Percentiles rank a stretch among this genome's conserved stretches.
These are phyloP conservation scores for Aspergillus texensis DNA, from an alignment of 2,329 filamentous ascomycete genomes.

Conservation along the genomic window DNA sequence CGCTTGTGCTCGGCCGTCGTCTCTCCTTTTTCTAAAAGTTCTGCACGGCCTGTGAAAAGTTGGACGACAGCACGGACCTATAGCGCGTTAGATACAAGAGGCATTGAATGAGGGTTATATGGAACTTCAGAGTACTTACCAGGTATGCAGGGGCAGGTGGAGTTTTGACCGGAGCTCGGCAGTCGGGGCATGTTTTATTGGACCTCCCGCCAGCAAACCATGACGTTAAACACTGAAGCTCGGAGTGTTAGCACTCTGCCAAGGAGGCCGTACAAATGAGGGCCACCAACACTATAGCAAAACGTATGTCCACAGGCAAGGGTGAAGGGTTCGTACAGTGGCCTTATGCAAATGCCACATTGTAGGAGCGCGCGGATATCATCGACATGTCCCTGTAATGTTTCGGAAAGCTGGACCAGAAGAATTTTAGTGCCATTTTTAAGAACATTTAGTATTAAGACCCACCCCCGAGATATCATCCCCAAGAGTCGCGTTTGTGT, in stretches of 20 bases:
- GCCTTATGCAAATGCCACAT: slow-evolving; percentile 69
- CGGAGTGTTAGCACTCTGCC: slow-evolving; percentile 21
- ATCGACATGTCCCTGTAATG: slow-evolving; percentile 59
- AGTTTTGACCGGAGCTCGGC: slow-evolving; percentile 60
- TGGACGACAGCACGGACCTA: slow-evolving; percentile 67
- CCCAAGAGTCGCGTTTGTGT: slow-evolving; percentile 12
- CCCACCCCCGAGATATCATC: slow-evolving; percentile 37
- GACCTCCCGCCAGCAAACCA: slow-evolving; percentile 57
- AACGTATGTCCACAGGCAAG: slow-evolving; percentile 71
- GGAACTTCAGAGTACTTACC: slow-evolving; percentile 41
- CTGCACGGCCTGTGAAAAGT: slow-evolving; percentile 61
- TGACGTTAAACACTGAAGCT: slow-evolving; percentile 57
- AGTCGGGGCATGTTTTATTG: slow-evolving; percentile 71
- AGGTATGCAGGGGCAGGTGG: slow-evolving; percentile 67
- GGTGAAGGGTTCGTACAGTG: slow-evolving; percentile 71
- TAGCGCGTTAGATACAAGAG: slow-evolving; percentile 12
- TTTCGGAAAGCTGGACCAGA: slow-evolving; percentile 40
- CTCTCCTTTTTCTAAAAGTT: slow-evolving; percentile 65
- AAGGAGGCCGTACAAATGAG: background rate
- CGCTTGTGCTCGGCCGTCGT: slow-evolving; percentile 62
- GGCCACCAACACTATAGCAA: slow-evolving; percentile 63
- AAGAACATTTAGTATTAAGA: background rate
- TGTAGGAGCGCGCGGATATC: slow-evolving; percentile 63
- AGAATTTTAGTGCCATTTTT: slow-evolving; percentile 18
- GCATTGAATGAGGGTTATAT: background rate